phyloP scores from a whole-genome alignment of 148 eudicot genomes.

The Fagopyrum tataricum region DNA sequence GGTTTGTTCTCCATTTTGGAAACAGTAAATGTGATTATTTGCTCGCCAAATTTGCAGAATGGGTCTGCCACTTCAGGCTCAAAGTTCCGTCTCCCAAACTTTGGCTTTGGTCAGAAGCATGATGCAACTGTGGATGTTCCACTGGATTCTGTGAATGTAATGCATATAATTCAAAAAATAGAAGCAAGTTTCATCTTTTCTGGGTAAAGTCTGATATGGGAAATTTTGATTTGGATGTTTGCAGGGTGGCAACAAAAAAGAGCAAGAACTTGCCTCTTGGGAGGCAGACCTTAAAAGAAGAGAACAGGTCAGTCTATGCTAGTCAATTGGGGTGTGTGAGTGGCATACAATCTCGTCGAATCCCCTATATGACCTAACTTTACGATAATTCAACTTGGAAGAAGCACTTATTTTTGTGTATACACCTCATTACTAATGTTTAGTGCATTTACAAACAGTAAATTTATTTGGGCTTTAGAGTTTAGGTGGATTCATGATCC shows the following conservation, averaged over 20 bases:
- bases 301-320: conserved; percentile 42
- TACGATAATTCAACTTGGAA: not conserved
- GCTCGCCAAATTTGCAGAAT: conserved; percentile 41
- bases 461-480: not conserved
- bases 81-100: conserved; percentile 66
- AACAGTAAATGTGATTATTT: not conserved
- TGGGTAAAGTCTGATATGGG: conserved; percentile 9
- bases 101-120: conserved; percentile 94
- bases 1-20: not conserved
- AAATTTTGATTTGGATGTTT: conserved; percentile 15
- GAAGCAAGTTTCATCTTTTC: not conserved
- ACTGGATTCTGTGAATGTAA: conserved; percentile 73
- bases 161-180: not conserved
- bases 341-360: too few species aligned
- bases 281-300: conserved; percentile 57
- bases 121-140: conserved; percentile 95
- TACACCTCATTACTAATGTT: not conserved
- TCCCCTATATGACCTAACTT: not conserved
- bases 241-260: conserved; percentile 71
- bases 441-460: not conserved
- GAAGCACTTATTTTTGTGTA: not conserved
- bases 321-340: not conserved
- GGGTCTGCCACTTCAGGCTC: conserved; percentile 60
- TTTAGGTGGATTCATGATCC: not conserved
- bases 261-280: conserved; percentile 57